A percentile compares a stretch with the other conserved stretches of the same genome.
Conservation (phyloP, 768 basidiomycete species). For the Psilocybe tampanensis region DNA sequence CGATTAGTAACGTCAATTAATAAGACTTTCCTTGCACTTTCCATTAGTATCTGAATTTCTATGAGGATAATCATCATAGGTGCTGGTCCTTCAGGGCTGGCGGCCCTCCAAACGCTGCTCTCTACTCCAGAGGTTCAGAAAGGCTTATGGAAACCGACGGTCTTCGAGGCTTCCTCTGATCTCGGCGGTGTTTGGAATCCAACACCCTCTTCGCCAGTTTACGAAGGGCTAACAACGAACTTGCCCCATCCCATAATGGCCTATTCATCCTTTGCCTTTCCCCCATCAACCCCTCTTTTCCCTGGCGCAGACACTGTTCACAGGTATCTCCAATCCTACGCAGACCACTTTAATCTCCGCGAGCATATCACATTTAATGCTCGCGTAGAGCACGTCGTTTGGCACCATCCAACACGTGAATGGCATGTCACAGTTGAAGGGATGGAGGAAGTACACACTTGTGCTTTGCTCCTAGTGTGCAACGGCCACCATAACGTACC, state of each 20-base stretch:
- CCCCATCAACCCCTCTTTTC: constrained; percentile 71
- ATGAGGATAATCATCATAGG: constrained; percentile 67
- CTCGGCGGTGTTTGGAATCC: constrained; percentile 80
- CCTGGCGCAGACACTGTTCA: constrained; percentile 64
- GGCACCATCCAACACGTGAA: constrained; percentile 29
- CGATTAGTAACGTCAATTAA: too few relatives aligned
- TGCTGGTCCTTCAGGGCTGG: constrained; percentile 76
- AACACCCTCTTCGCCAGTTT: constrained; percentile 69
- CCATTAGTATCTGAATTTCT: too few relatives aligned
- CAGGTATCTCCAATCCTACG: constrained; percentile 70
- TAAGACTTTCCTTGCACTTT: too few relatives aligned
- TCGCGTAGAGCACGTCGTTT: constrained; percentile 48
- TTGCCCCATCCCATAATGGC: constrained; percentile 81
- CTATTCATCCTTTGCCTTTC: constrained; percentile 63
- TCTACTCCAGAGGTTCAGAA: constrained; percentile 58
- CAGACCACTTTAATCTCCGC: constrained; percentile 58
- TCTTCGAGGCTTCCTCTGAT: constrained; percentile 64
- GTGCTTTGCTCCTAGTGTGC: constrained; percentile 71
- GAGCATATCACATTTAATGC: constrained; percentile 67
- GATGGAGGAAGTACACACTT: constrained; percentile 34
- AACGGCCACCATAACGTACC: constrained; percentile 78
- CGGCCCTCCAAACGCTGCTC: constrained; percentile 63
- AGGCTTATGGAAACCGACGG: constrained; percentile 63
- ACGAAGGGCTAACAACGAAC: constrained; percentile 83
- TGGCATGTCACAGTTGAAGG: constrained; percentile 48